Evolutionary conservation across 192 early-diverging fungal species (phyloP).

Genomic region (Piromyces sp.): DNA sequence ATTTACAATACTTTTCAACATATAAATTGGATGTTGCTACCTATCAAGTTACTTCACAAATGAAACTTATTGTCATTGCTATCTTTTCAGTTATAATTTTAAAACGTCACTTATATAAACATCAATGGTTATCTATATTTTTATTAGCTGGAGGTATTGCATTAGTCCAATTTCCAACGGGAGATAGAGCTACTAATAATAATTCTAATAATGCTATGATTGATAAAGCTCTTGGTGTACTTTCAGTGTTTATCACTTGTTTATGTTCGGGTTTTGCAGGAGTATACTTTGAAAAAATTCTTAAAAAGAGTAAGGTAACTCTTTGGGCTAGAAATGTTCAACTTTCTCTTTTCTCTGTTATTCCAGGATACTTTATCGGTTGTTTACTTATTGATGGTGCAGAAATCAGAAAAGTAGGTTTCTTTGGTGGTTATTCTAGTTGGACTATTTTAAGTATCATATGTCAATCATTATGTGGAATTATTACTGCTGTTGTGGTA

Average conservation of each 20-base stretch:
- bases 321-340: constrained; percentile 90
- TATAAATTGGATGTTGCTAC: constrained; percentile 75
- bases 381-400: constrained; percentile 53
- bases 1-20: constrained; percentile 81
- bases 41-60: constrained; percentile 91
- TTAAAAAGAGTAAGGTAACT: constrained; percentile 66
- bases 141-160: constrained; percentile 74
- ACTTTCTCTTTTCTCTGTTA: constrained; percentile 62
- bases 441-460: constrained; percentile 68
- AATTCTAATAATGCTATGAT: not conserved
- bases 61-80: constrained; percentile 90
- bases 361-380: constrained; percentile 63
- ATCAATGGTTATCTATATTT: constrained; percentile 69
- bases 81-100: constrained; percentile 79
- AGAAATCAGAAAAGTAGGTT: constrained; percentile 52
- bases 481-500: constrained; percentile 93
- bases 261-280: constrained; percentile 83
- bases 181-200: constrained; percentile 4
- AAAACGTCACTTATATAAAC: constrained; percentile 34
- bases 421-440: constrained; percentile 74
- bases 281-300: constrained; percentile 96
- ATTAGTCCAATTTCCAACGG: constrained; percentile 57
- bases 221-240: constrained; percentile 48
- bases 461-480: constrained; percentile 76
- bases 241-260: constrained; percentile 66